Percentiles rank a stretch among this genome's conserved stretches.
Evolutionary conservation across 2,329 filamentous ascomycete species (phyloP).

Genomic region (Neophaeococcomyces aloes): DNA sequence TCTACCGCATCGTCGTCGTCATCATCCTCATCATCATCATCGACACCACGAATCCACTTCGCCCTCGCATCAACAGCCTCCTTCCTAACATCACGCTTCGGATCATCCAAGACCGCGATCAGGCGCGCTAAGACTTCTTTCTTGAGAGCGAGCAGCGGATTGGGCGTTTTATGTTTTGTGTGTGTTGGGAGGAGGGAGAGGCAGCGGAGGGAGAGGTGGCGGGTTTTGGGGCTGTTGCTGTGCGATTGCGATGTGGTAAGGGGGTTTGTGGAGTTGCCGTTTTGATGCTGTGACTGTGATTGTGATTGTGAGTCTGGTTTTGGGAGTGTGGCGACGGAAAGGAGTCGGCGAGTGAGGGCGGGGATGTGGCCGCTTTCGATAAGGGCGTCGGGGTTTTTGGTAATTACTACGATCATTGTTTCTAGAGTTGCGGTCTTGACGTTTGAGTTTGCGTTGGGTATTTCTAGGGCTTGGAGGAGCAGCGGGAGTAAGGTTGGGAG

Average conservation of each 20-base stretch:
- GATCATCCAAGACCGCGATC: constrained; percentile 48
- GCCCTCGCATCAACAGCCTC: constrained; percentile 52
- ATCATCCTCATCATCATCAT: constrained; percentile 48
- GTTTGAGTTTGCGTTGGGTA: constrained; percentile 29
- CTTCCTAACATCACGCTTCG: constrained; percentile 50
- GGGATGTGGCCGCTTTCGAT: constrained; percentile 45
- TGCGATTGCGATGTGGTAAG: no score
- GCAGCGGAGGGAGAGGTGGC: constrained; percentile 19
- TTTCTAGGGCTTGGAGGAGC: constrained; percentile 53
- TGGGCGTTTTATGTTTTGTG: constrained; percentile 25
- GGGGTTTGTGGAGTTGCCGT: constrained; percentile 17
- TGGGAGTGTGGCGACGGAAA: constrained; percentile 35
- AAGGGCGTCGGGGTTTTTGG: constrained; percentile 44
- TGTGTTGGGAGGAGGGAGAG: constrained; percentile 19
- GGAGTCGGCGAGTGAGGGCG: constrained; percentile 46
- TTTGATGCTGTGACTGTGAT: constrained; percentile 5
- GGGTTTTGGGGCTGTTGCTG: constrained; percentile 11
- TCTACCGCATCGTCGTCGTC: constrained; percentile 19
- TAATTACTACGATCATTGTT: constrained; percentile 48
- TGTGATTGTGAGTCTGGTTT: constrained; percentile 11
- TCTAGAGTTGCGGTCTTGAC: constrained; percentile 52
- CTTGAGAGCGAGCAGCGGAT: constrained; percentile 46
- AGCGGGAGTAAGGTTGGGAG: constrained; percentile 48
- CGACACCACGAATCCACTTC: constrained; percentile 48
- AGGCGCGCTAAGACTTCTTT: constrained; percentile 47